phyloP scores from a whole-genome alignment of 768 basidiomycete species.

The Trametes villosa region DNA sequence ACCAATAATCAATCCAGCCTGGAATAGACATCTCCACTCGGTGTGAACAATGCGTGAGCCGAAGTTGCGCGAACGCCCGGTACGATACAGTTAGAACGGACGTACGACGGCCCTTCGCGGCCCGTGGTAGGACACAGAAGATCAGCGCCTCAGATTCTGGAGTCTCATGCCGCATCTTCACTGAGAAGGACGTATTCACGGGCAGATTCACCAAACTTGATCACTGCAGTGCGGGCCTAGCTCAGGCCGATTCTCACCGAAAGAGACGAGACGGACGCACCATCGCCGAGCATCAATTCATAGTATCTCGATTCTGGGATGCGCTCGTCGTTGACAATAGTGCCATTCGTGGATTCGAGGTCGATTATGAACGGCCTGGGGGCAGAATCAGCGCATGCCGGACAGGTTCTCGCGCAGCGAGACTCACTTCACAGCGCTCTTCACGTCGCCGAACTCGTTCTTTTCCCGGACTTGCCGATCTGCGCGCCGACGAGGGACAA shows the following conservation, averaged over 20 bases:
- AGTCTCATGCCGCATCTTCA: conserved; percentile 57
- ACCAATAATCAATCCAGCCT: conserved; percentile 3
- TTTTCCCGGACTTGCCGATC: conserved; percentile 85
- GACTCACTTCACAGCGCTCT: conserved; percentile 82
- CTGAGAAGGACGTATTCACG: conserved; percentile 87
- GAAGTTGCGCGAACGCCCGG: not conserved
- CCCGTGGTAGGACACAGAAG: not conserved
- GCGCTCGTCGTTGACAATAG: conserved; percentile 83
- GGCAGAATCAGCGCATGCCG: not conserved
- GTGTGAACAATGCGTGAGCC: not conserved
- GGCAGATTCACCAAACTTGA: conserved; percentile 82
- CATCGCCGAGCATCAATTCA: conserved; percentile 79
- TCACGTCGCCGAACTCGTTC: conserved; percentile 83
- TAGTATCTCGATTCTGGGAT: conserved; percentile 89
- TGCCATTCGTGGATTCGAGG: conserved; percentile 97
- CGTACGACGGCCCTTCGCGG: conserved; percentile 2
- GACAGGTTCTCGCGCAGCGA: not conserved
- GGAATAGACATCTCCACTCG: no score
- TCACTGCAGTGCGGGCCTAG: conserved; percentile 56
- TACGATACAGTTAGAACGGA: conserved; percentile 11
- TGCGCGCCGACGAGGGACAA: conserved; percentile 34
- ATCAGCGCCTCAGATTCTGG: not conserved
- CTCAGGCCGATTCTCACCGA: conserved; percentile 10
- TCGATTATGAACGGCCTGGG: conserved; percentile 94
- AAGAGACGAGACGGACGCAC: conserved; percentile 46